Evolutionary conservation across 2,329 filamentous ascomycete species (phyloP), one percentile per base, ranked within the genome.

Genomic region (Cladophialophora immunda): DNA sequence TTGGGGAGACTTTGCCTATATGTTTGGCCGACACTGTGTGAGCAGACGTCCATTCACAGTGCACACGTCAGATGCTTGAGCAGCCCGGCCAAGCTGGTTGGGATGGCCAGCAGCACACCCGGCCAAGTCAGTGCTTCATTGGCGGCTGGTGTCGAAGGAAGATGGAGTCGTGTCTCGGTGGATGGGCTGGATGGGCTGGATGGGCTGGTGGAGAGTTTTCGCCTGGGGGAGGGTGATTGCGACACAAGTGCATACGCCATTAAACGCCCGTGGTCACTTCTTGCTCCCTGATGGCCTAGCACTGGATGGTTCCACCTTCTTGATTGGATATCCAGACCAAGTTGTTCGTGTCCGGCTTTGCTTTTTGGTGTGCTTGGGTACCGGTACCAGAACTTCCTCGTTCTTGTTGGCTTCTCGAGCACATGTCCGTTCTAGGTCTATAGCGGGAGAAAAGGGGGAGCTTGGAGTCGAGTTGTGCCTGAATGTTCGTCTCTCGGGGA

Each of bases 61-160:
- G 60, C 67, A 69, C 67, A 69, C 67, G 67, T 69, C 55, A 69
- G 67, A 66, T 41, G 64, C 64, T 66, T 69, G 61, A 64, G 45
- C 52, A 15, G 8, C 1, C n/a, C 41, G 60, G 60, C 61, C 65
- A 64, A 60, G 59, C 50, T 36, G 55, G 56, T 38, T 60, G 27
- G 45, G 22, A 50, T 13, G 9, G 17, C 19, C 13, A 53, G 30
- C n/a, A 3, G 45, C 3, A 13, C 9, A 4, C 32, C 7, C 47
- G 58, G 64, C 13, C 45, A 66, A 62, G 15, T 57, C 22, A 17
- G 36, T 36, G 11, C 4, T 7, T 45, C 7, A 64, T 64, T 64
- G 61, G 61, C 11, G 53, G 38, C 9, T 64, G n/a, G 19, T 34
- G 36, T 19, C 4, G 47, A 55, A 38, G 50, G 27, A 15, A 8